Base-by-base conservation (phyloP, 179 eudicot species). In the Beta corolliflora region DNA sequence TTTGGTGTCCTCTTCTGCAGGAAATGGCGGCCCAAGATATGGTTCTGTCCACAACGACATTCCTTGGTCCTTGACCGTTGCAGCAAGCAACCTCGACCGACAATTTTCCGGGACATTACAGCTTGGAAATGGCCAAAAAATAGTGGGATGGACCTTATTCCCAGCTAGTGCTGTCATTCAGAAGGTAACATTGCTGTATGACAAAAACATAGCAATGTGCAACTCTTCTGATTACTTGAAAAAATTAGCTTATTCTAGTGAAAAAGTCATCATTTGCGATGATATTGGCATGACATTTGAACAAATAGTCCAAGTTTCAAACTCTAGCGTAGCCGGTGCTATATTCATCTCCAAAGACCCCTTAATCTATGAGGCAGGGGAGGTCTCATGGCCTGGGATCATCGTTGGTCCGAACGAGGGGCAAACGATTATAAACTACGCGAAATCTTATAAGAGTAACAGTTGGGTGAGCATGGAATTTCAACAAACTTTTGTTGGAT, bases 401-500 rank as follows among this genome's bases (percentile, higher is more conserved):
- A 76, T 91, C 13, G n/a, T 89, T 11, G 78, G 75, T 16, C 76
- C 80, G 2, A 71, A 84, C 5, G 81, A 88, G 4, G 94, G 90
- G 4, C 73, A 65, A 66, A 63, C 41, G 4, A 54, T 92, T 13
- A 4, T 81, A n/a, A 81, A 82, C 29, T 91, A 88, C 66, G 76
- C 87, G 4, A 82, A 16, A 36, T 71, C 54, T 3, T 14, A 16
- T 1, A 63, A 31, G 16, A 56, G 18, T 3, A 45, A 23, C 29
- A 54, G 89, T 13, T 73, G 75, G 50, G 92, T 84, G 1, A 85
- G 86, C 82, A 90, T 91, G 70, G 53, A 82, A 25, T 92, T 91
- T 58, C 87, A 86, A 11, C 83, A 87, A 36, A 89, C 94, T 1
- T 77, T 82, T 21, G 56, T 90, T 4, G 90, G 90, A 0, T 71